Evolutionary conservation across 352 stramenopile genomes (phyloP).

Genomic region (Phytophthora hibernalis): DNA sequence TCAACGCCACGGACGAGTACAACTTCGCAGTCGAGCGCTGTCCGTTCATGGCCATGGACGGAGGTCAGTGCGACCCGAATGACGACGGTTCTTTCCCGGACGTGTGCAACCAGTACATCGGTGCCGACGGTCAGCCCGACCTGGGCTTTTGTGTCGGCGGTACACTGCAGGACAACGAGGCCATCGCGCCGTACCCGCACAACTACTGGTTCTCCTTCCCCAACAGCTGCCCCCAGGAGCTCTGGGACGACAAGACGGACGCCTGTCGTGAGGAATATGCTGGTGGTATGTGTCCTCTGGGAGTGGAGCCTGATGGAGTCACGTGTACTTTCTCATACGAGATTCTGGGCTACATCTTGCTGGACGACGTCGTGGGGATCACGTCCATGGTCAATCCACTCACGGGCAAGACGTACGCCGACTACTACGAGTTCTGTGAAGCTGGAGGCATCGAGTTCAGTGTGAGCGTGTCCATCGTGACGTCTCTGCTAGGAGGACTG

Average conservation of each 20-base stretch:
- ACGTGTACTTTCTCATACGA: slow-evolving; percentile 73
- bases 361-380: slow-evolving; percentile 80
- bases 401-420: slow-evolving; percentile 43
- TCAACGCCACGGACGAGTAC: slow-evolving; percentile 37
- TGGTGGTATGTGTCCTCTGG: slow-evolving; percentile 54
- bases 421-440: slow-evolving; percentile 71
- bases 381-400: slow-evolving; percentile 58
- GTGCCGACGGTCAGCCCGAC: slow-evolving; percentile 46
- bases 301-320: slow-evolving; percentile 61
- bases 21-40: slow-evolving; percentile 56
- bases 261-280: slow-evolving; percentile 48
- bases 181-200: slow-evolving; percentile 71
- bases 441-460: slow-evolving; percentile 61
- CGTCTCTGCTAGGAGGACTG: slow-evolving; percentile 20
- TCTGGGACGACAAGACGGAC: slow-evolving; percentile 53
- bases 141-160: slow-evolving; percentile 61
- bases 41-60: slow-evolving; percentile 65
- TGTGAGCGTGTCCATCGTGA: slow-evolving; percentile 31
- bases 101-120: slow-evolving; percentile 62
- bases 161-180: slow-evolving; percentile 50
- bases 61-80: slow-evolving; percentile 58
- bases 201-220: slow-evolving; percentile 88
- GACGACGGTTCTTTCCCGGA: slow-evolving; percentile 12
- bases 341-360: slow-evolving; percentile 61
- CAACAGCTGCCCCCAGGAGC: slow-evolving; percentile 61